Percentiles rank a stretch among this genome's conserved stretches.
phyloP scores from a whole-genome alignment of 2,329 filamentous ascomycete genomes.

The Sarocladium strictum region DNA sequence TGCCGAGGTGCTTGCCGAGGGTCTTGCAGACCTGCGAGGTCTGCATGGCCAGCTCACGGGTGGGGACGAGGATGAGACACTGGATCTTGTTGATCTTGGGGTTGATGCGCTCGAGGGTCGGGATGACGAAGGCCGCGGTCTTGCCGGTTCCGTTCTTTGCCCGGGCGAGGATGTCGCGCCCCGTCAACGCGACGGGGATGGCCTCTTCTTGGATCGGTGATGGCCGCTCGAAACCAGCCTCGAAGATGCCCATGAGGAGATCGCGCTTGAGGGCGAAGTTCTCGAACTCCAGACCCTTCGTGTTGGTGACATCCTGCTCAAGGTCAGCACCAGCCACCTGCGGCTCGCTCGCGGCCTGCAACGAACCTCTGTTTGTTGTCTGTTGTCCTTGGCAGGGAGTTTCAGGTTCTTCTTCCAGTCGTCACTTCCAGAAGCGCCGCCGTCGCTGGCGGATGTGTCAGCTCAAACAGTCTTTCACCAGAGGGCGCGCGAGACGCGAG shows the following conservation, averaged over 20 bases:
- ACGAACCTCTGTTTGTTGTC: slow-evolving; percentile 72
- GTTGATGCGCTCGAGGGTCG: slow-evolving; percentile 91
- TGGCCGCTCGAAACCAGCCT: slow-evolving; percentile 97
- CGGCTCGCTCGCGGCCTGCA: not conserved
- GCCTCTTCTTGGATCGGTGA: slow-evolving; percentile 99
- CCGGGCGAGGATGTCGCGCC: slow-evolving; percentile 88
- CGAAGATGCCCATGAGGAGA: slow-evolving; percentile 97
- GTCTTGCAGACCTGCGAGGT: slow-evolving; percentile 99
- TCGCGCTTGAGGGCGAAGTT: slow-evolving; percentile 94
- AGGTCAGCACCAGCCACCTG: not conserved
- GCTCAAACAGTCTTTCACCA: slow-evolving; percentile 19
- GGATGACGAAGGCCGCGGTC: slow-evolving; percentile 96
- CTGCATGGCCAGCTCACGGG: slow-evolving; percentile 92
- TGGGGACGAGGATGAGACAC: slow-evolving; percentile 92
- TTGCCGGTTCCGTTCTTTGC: slow-evolving; percentile 99
- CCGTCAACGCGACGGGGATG: slow-evolving; percentile 91
- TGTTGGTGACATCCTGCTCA: slow-evolving; percentile 90
- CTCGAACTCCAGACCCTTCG: slow-evolving; percentile 96
- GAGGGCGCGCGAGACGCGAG: slow-evolving; percentile 15
- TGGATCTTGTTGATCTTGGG: slow-evolving; percentile 95
- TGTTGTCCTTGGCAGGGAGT: slow-evolving; percentile 65
- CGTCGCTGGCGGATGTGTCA: slow-evolving; percentile 39
- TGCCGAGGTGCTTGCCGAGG: slow-evolving; percentile 89
- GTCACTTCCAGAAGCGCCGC: slow-evolving; percentile 32
- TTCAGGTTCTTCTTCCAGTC: slow-evolving; percentile 71